These are phyloP conservation scores for Lachancea thermotolerans DNA, from an alignment of 805 yeast species.

Conservation along the genomic window DNA sequence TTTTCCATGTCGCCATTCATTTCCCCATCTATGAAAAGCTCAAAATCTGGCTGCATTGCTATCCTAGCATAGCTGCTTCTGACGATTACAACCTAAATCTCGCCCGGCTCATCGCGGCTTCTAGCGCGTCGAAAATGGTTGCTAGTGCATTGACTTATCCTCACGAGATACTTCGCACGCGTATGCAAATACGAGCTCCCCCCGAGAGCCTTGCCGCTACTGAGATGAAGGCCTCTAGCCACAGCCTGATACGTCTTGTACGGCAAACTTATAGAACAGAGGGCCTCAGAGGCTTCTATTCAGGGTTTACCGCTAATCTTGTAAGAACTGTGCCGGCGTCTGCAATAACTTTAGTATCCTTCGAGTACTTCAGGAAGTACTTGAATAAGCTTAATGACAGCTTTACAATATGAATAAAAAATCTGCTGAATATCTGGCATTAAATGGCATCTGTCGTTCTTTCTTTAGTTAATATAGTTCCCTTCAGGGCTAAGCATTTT, in stretches of 20 bases:
- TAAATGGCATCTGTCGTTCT: neutral
- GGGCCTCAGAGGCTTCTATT: conserved; percentile 77
- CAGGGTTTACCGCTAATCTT: conserved; percentile 81
- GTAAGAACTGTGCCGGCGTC: conserved; percentile 90
- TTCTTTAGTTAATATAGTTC: neutral
- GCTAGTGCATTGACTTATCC: conserved; percentile 91
- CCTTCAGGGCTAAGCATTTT: neutral
- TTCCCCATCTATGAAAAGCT: conserved; percentile 88
- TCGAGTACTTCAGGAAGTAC: conserved; percentile 67
- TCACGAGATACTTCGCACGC: conserved; percentile 87
- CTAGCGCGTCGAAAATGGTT: conserved; percentile 76
- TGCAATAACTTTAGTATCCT: conserved; percentile 91
- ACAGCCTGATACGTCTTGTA: conserved; percentile 14
- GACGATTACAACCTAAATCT: conserved; percentile 28
- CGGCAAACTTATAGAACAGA: conserved; percentile 41
- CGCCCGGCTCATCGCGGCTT: conserved; percentile 51
- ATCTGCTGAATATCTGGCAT: neutral
- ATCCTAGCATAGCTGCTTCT: conserved; percentile 13
- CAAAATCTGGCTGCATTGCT: conserved; percentile 45
- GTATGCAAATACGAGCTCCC: conserved; percentile 60
- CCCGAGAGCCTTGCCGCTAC: conserved; percentile 13
- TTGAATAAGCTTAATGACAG: conserved; percentile 25
- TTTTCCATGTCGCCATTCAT: conserved; percentile 91
- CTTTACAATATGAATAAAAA: conserved; percentile 1
- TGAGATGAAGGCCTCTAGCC: neutral